Evolutionary conservation across 169 alveolate species (phyloP).

Genomic region (Cryptosporidium xiaoi): DNA sequence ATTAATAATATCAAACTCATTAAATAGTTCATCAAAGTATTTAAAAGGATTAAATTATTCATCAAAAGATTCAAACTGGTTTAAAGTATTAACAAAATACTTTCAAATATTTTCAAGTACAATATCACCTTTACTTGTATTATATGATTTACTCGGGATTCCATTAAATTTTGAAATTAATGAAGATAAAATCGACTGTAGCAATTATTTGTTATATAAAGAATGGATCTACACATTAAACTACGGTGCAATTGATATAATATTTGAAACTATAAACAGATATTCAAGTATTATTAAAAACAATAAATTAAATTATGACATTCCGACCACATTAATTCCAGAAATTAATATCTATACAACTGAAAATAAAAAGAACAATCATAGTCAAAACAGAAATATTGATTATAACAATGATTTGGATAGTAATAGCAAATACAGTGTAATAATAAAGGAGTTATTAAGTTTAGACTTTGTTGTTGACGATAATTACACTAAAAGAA

Average conservation of each 20-base stretch:
- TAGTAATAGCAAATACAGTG: neutral
- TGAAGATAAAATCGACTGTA: constrained; percentile 2
- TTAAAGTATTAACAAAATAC: constrained; percentile 10
- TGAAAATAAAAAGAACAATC: too few species aligned
- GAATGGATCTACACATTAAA: constrained; percentile 17
- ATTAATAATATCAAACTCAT: constrained; percentile 18
- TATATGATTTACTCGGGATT: constrained; percentile 22
- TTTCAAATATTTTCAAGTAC: constrained; percentile 23
- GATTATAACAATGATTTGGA: too few species aligned
- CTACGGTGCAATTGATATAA: neutral
- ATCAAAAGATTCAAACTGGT: constrained; percentile 17
- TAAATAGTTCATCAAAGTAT: neutral
- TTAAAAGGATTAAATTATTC: neutral
- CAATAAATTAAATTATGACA: neutral
- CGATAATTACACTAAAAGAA: too few species aligned
- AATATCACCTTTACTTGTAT: constrained; percentile 31
- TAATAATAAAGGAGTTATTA: neutral
- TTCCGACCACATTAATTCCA: too few species aligned
- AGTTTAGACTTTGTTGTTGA: too few species aligned
- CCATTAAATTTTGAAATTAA: constrained; percentile 15
- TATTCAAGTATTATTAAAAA: neutral
- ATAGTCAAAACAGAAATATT: too few species aligned
- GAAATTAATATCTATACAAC: too few species aligned
- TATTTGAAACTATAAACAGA: constrained; percentile 22
- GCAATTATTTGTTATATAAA: neutral